Base-by-base conservation (phyloP, 306 rosid genomes). In the Trifolium repens region DNA sequence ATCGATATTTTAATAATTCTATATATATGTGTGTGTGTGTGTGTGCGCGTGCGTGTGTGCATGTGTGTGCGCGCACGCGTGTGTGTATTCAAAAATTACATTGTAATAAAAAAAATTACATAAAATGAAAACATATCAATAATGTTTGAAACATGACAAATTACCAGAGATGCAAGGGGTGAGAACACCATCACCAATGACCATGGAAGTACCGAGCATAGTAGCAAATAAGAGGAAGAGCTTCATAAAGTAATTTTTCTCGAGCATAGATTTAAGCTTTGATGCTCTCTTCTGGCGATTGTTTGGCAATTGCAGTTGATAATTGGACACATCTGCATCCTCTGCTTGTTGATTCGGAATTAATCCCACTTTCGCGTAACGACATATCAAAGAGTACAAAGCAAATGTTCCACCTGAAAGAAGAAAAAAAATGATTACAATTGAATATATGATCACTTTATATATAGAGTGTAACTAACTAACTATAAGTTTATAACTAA, bases 151-250 rank as follows among this genome's bases (percentile, higher is more conserved):
- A 53, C 60, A 22, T 24, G 5, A 77, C 55, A 10, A 55, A 89
- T 32, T 32, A 32, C 97, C 91, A 22, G 96, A 92, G 1, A 90
- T 90, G 79, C 88, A 90, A 60, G 96, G 96, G 69, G 96, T 88
- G 76, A 88, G 90, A 39, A 90, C 84, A 4, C 97, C 97, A n/a
- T 92, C 96, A 0, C 97, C 96, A 39, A 92, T 90, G 46, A 92
- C 96, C 97, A 92, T 92, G 42, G 91, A 80, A 72, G 93, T 89
- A 3, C 97, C 93, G 9, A 88, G 91, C 93, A 89, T 84, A 47
- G 96, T 92, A 35, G 81, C 73, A 26, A 85, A 78, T 55, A 92
- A 72, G 3, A 92, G 77, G 67, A 88, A 80, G 42, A 57, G 2
- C 59, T 87, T 92, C 59, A 84, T 77, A 0, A 39, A 78, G 1